These are phyloP conservation scores for Arthrobotrys musiformis DNA, from an alignment of 2,329 filamentous ascomycete species.

Conservation along the genomic window DNA sequence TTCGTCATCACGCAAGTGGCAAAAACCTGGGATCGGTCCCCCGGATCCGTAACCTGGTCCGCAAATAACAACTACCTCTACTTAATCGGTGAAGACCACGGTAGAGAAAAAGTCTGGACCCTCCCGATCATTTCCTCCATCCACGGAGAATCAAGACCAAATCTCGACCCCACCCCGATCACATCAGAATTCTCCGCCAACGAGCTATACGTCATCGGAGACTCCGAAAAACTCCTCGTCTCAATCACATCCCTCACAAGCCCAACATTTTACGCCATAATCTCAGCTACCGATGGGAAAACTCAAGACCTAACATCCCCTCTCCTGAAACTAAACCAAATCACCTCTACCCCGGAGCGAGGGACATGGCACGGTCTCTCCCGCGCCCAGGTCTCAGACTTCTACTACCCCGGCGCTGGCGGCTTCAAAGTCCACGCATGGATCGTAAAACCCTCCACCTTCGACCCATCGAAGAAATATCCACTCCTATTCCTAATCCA, in stretches of 20 bases:
- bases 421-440: constrained; percentile 75
- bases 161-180: constrained; percentile 16
- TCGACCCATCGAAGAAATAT: constrained; percentile 77
- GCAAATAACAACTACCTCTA: constrained; percentile 72
- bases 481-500: constrained; percentile 83
- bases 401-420: constrained; percentile 75
- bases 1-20: constrained; percentile 63
- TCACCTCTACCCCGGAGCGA: constrained; percentile 11
- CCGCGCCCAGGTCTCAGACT: constrained; percentile 71
- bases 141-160: constrained; percentile 62
- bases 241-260: constrained; percentile 77
- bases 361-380: constrained; percentile 67
- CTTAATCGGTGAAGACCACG: constrained; percentile 78
- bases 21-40: constrained; percentile 68
- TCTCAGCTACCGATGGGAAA: constrained; percentile 63
- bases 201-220: constrained; percentile 57
- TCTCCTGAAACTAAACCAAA: constrained; percentile 19
- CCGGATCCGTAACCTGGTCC: constrained; percentile 67
- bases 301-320: constrained; percentile 62
- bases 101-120: constrained; percentile 71
- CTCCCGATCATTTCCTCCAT: constrained; percentile 68
- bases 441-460: constrained; percentile 74
- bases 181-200: constrained; percentile 33
- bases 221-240: constrained; percentile 69
- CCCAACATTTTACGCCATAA: constrained; percentile 74